Evolutionary conservation across 352 stramenopile species (phyloP).

Genomic region (Globisporangium orthogonon): DNA sequence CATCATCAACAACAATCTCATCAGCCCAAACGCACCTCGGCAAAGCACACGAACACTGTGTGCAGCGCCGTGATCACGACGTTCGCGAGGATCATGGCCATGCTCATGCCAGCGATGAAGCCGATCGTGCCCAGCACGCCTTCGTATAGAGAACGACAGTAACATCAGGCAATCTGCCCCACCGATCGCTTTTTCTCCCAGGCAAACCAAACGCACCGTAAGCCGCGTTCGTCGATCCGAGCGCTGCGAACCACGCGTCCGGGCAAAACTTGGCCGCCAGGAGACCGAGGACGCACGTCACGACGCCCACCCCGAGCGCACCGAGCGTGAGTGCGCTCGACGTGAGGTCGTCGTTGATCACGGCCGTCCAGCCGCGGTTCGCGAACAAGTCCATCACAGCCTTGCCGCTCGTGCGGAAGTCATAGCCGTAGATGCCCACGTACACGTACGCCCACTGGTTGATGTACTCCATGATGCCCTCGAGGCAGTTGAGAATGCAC

Average conservation of each 20-base stretch:
- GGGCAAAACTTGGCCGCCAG: conserved; percentile 68
- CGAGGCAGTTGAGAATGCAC: conserved; percentile 83
- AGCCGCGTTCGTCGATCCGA: conserved; percentile 36
- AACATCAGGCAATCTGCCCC: too few relatives aligned
- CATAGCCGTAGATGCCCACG: conserved; percentile 86
- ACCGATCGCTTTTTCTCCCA: neutral
- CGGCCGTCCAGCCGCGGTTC: conserved; percentile 80
- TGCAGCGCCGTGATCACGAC: conserved; percentile 80
- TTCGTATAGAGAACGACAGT: conserved; percentile 2
- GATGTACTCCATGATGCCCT: conserved; percentile 86
- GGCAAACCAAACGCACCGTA: conserved; percentile 26
- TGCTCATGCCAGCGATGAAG: conserved; percentile 77
- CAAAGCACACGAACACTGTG: conserved; percentile 87
- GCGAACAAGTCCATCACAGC: conserved; percentile 85
- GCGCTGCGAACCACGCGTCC: conserved; percentile 41
- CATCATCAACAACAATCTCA: too few relatives aligned
- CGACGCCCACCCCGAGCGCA: conserved; percentile 68
- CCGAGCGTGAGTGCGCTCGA: conserved; percentile 78
- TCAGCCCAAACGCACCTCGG: conserved; percentile 37
- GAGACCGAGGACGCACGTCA: conserved; percentile 54
- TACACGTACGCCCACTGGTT: conserved; percentile 90
- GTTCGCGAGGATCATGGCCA: conserved; percentile 80
- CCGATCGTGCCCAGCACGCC: conserved; percentile 50
- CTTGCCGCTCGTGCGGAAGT: conserved; percentile 82
- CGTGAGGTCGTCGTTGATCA: conserved; percentile 89